Percentiles rank a stretch among this genome's conserved stretches.
These are phyloP conservation scores for Globisporangium barbulae DNA, from an alignment of 352 stramenopile species.

Conservation along the genomic window DNA sequence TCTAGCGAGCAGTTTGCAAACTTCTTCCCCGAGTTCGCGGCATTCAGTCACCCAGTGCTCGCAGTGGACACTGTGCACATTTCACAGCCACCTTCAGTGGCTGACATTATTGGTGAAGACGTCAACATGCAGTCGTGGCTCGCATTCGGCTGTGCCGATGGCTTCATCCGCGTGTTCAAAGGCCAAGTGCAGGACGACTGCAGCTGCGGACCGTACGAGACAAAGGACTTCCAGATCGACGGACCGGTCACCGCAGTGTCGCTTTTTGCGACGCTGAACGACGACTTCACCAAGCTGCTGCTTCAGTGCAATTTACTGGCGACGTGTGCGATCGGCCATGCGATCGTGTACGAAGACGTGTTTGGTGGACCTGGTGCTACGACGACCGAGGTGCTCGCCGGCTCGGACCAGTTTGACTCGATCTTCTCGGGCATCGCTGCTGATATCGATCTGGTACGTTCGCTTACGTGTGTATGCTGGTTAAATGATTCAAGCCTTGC, in stretches of 20 bases:
- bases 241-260: conserved; percentile 59
- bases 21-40: conserved; percentile 69
- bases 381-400: conserved; percentile 23
- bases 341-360: conserved; percentile 51
- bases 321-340: conserved; percentile 60
- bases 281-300: neutral
- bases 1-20: conserved; percentile 55
- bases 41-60: conserved; percentile 54
- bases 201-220: conserved; percentile 43
- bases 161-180: conserved; percentile 50
- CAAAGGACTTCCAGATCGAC: conserved; percentile 51
- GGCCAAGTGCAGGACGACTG: conserved; percentile 29
- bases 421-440: conserved; percentile 48
- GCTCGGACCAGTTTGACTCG: conserved; percentile 59
- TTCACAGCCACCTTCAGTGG: conserved; percentile 15
- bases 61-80: conserved; percentile 37
- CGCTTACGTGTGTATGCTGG: neutral
- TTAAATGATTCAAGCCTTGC: no score
- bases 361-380: conserved; percentile 25
- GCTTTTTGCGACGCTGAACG: conserved; percentile 30
- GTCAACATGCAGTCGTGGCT: conserved; percentile 25
- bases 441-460: conserved; percentile 62
- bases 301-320: conserved; percentile 52
- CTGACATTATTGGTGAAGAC: neutral
- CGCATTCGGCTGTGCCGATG: conserved; percentile 68